Conservation (phyloP, 116 monocot genomes). For the Thalassia testudinum region DNA sequence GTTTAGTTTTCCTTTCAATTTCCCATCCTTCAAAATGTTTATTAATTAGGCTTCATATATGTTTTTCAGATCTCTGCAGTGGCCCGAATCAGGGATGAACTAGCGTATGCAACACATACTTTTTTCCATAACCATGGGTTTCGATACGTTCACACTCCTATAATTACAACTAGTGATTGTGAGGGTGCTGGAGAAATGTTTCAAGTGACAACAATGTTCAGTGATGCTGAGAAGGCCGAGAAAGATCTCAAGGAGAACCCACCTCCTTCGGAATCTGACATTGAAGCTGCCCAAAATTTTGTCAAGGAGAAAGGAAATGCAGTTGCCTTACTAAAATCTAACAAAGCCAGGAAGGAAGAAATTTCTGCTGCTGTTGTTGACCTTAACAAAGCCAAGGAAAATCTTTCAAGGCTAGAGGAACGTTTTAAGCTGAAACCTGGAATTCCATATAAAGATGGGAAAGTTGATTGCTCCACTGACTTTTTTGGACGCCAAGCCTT, state of each 20-base stretch:
- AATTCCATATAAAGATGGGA: too few relatives aligned
- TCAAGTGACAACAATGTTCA: constrained; percentile 83
- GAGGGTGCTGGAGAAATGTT: too few relatives aligned
- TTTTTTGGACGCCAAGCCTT: too few relatives aligned
- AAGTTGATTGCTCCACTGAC: too few relatives aligned
- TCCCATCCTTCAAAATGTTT: not conserved
- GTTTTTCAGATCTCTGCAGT: constrained; percentile 85
- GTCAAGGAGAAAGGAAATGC: constrained; percentile 67
- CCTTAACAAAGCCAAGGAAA: constrained; percentile 68
- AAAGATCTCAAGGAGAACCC: constrained; percentile 67
- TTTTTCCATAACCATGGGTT: constrained; percentile 84
- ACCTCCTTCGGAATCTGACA: constrained; percentile 70
- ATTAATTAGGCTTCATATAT: not conserved
- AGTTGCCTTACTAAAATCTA: constrained; percentile 51
- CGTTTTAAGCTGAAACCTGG: constrained; percentile 69
- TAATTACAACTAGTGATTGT: too few relatives aligned
- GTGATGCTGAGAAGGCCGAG: constrained; percentile 76
- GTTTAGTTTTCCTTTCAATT: not conserved
- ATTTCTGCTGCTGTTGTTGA: constrained; percentile 50
- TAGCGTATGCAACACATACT: constrained; percentile 81
- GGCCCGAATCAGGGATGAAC: too few relatives aligned
- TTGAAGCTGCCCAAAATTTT: constrained; percentile 48
- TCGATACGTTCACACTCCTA: constrained; percentile 88
- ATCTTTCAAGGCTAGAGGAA: constrained; percentile 59
- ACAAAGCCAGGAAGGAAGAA: constrained; percentile 52